Base-by-base conservation (phyloP, 306 rosid species). In the Vigna nakashimae region DNA sequence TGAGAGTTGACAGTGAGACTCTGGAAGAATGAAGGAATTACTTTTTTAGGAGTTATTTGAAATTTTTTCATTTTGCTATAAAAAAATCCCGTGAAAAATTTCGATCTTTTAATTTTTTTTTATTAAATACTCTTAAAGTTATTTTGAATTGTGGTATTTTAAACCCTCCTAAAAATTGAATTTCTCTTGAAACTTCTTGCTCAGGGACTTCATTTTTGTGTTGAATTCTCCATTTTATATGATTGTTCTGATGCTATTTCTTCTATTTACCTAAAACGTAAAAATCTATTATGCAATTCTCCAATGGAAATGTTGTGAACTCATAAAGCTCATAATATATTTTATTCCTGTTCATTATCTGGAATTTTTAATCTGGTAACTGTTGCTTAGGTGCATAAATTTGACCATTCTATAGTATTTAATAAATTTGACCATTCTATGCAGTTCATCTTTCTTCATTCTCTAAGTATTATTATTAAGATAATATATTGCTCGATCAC, bases 381-480 rank as follows among this genome's bases (percentile, higher is more conserved):
- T 77, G 69, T 69, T 75, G 58, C 49, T 62, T 63, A 13, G 48
- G 72, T 42, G 67, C 45, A 48, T 48, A 63, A 66, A 58, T 79
- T 71, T 63, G 68, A 60, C 58, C n/a, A n/a, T n/a, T n/a, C n/a
- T 26, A 70, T 73, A 60, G 30, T 18, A 58, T 34, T 28, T 20
- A 46, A 28, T 43, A 51, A 22, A 49, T 65, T 74, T 64, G 48
- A 51, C 10, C 46, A 40, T 36, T 74, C 9, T 58, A 69, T 74
- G 49, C n/a, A 52, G 38, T 56, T 63, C 36, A 14, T 51, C 60
- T 9, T 32, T 22, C 20, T 55, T 4, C n/a, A 50, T 38, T 65
- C 51, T 78, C 50, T 20, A 40, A 34, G 28, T 68, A 59, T 53
- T 71, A 53, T 32, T 50, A 71, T 69, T 67, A 65, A 64, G 57